Base-by-base conservation (phyloP, 495 filamentous ascomycete species). In the Penicillium samsonianum region DNA sequence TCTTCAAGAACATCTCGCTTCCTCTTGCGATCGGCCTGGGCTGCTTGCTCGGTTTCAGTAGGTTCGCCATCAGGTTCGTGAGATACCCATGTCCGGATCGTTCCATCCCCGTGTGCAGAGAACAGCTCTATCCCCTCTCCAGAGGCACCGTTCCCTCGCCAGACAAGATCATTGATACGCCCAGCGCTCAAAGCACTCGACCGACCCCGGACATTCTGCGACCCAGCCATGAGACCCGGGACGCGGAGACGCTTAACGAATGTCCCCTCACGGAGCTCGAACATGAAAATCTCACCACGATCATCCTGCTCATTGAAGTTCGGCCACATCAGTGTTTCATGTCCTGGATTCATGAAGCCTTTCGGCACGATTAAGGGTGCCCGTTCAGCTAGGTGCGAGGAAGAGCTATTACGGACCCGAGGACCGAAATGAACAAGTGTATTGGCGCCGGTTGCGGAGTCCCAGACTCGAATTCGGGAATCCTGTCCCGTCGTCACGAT, bases 341-440 rank as follows among this genome's bases (percentile, higher is more conserved):
- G 78, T 1, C 81, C 79, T 0, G 80, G 67, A 9, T 62, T 65
- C 41, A 78, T 79, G 31, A 83, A 51, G 17, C 74, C 70, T 16
- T 67, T 75, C 2, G 89, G 88, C 7, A 84, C 75, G 23, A 86
- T 68, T 55, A 90, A 67, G 28, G 91, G 86, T 22, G 78, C 76
- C 9, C 87, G 69, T 44, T 83, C 83, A 0, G 85, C 84, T 0
- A 90, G 73, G 63, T 86, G 81, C 14, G 78, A 70, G 3, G 75
- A 68, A 9, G 67, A 65, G 33, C 65, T 78, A 61, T 94, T 94
- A 50, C 82, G 84, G n/a, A 94, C 79, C 4, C 81, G 78, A 0
- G 90, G 89, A 0, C 91, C 91, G 61, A 95, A 95, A 71, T 85
- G 91, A 0, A 84, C 89, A 3, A 96, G 79, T 1, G 87, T 91